These are phyloP conservation scores for Arthrocladium fulminans DNA, from an alignment of 2,329 filamentous ascomycete genomes.

Conservation along the genomic window DNA sequence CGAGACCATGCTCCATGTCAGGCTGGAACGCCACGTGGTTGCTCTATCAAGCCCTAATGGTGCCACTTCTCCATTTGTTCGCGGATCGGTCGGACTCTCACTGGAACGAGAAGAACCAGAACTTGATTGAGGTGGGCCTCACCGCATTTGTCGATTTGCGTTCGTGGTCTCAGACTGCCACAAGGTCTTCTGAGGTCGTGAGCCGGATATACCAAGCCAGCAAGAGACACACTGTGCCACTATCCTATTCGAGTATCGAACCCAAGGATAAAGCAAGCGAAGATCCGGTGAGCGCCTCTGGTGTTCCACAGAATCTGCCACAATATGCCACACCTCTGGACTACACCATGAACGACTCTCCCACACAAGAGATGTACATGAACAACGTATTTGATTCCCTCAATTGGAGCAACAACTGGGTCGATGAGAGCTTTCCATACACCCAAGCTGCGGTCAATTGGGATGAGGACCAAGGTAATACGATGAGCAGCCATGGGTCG, in stretches of 20 bases:
- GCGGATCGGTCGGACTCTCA: conserved; percentile 46
- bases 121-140: conserved; percentile 46
- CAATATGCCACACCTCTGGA: conserved; percentile 9
- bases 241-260: background rate
- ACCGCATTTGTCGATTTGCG: conserved; percentile 44
- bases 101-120: conserved; percentile 47
- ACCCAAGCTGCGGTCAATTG: background rate
- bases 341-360: conserved; percentile 11
- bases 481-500: background rate
- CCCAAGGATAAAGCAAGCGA: background rate
- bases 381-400: conserved; percentile 20
- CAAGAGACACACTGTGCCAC: conserved; percentile 22
- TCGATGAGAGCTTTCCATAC: conserved; percentile 13
- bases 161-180: conserved; percentile 56
- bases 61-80: conserved; percentile 66
- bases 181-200: conserved; percentile 55
- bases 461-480: background rate
- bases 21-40: conserved; percentile 79
- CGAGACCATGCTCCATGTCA: conserved; percentile 46
- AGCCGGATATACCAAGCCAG: conserved; percentile 55
- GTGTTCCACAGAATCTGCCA: background rate
- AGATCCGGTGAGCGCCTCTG: background rate
- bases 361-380: conserved; percentile 15
- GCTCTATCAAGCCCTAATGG: conserved; percentile 70
- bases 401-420: conserved; percentile 19